Conservation (phyloP, 306 rosid genomes). For the Vigna unguiculata region DNA sequence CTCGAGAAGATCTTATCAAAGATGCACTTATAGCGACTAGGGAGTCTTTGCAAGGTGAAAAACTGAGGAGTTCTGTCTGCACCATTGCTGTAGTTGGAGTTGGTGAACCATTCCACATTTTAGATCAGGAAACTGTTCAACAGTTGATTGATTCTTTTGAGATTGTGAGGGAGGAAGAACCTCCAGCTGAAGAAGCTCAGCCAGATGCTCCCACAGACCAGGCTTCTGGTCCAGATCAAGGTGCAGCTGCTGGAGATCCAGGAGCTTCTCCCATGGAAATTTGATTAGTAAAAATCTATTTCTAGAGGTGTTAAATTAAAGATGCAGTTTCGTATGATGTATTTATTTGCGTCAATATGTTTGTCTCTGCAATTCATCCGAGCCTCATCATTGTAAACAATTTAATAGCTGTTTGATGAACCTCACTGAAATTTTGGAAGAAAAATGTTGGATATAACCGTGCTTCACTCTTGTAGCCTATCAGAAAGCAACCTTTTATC, state of each 20-base stretch:
- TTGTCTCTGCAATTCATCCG: too few relatives aligned
- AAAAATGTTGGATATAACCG: too few relatives aligned
- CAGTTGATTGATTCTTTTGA: constrained; percentile 82
- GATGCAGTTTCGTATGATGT: constrained; percentile 40
- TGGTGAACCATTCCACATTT: constrained; percentile 86
- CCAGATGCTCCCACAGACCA: constrained; percentile 55
- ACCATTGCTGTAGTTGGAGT: constrained; percentile 88
- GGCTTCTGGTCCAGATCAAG: constrained; percentile 56
- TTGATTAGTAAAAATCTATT: constrained; percentile 55
- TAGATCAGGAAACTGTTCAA: constrained; percentile 91
- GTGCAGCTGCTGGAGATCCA: constrained; percentile 51
- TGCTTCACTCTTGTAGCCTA: too few relatives aligned
- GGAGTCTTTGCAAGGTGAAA: constrained; percentile 96
- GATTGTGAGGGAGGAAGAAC: constrained; percentile 86
- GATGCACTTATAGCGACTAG: constrained; percentile 98
- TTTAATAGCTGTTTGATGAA: too few relatives aligned
- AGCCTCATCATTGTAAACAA: too few relatives aligned
- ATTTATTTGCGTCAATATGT: too few relatives aligned
- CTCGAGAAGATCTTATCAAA: constrained; percentile 86
- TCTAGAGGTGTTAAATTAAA: constrained; percentile 20
- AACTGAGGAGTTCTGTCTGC: constrained; percentile 85
- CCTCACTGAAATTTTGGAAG: too few relatives aligned
- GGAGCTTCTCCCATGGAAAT: constrained; percentile 85
- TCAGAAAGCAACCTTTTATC: too few relatives aligned
- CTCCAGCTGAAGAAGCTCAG: constrained; percentile 70